Evolutionary conservation across 495 filamentous ascomycete species (phyloP).

Genomic region (Penicillium cosmopolitanum): DNA sequence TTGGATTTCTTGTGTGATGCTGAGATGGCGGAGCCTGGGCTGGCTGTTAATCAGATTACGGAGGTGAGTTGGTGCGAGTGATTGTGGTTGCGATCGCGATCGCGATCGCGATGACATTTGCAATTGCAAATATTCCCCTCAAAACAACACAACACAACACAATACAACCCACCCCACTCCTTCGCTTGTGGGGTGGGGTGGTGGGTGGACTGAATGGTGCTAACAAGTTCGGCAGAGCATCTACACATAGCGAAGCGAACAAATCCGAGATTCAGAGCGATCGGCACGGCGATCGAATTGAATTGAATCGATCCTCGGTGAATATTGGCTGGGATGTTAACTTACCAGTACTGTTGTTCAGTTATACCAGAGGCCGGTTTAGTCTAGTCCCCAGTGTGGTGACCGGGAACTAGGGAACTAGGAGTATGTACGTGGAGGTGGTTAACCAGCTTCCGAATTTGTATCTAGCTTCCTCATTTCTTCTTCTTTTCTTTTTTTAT

Average conservation of each 20-base stretch:
- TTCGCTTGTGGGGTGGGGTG: constrained; percentile 3
- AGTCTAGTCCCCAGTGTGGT: too few relatives aligned
- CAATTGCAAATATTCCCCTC: neutral
- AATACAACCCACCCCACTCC: neutral
- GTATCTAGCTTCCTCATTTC: too few relatives aligned
- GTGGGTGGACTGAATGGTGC: constrained; percentile 11
- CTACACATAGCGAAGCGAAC: constrained; percentile 37
- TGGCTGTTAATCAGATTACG: constrained; percentile 73
- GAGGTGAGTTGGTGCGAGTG: constrained; percentile 48
- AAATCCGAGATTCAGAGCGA: constrained; percentile 1
- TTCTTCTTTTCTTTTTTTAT: too few relatives aligned
- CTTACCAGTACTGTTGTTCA: too few relatives aligned
- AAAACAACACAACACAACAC: neutral
- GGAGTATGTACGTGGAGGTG: too few relatives aligned
- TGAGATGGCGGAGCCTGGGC: constrained; percentile 86
- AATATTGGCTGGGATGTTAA: neutral
- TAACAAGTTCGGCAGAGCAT: constrained; percentile 38
- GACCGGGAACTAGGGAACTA: too few relatives aligned
- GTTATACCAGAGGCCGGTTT: too few relatives aligned
- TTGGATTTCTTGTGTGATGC: constrained; percentile 83
- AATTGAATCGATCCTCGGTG: neutral
- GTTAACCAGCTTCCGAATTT: too few relatives aligned
- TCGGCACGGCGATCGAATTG: neutral
- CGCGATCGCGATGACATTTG: neutral
- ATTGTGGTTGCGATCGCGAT: too few relatives aligned